Percentiles rank a stretch among this genome's conserved stretches.
Conservation (phyloP, 1,284 basidiomycete genomes). For the Tilletia horrida region DNA sequence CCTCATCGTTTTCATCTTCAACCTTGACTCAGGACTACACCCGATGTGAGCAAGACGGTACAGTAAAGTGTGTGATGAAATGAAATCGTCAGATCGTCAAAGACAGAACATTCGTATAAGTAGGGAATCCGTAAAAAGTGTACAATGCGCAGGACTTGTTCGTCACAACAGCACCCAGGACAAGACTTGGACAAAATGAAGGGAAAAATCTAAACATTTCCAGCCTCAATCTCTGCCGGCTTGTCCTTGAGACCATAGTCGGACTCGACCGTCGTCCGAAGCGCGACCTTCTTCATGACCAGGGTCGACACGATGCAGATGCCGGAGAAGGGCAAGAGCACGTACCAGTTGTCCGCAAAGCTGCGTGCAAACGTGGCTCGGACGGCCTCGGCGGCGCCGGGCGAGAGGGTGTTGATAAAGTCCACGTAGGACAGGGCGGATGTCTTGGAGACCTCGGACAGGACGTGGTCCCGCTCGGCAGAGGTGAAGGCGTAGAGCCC, state of each 20-base stretch:
- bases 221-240: too few species aligned
- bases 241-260: slow-evolving; percentile 2
- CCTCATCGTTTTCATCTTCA: too few species aligned
- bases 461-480: not conserved
- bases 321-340: not conserved
- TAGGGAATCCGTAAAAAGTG: too few species aligned
- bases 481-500: not conserved
- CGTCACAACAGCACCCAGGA: too few species aligned
- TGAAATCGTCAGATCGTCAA: too few species aligned
- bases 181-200: too few species aligned
- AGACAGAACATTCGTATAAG: too few species aligned
- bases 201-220: too few species aligned
- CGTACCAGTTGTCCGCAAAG: slow-evolving; percentile 1
- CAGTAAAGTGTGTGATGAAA: too few species aligned
- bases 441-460: not conserved
- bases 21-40: too few species aligned
- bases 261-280: not conserved
- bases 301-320: not conserved
- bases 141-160: too few species aligned
- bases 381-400: not conserved
- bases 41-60: too few species aligned
- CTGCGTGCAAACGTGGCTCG: not conserved
- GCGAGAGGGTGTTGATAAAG: not conserved
- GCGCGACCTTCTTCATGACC: not conserved
- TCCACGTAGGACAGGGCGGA: not conserved